Conservation (phyloP, 2,329 filamentous ascomycete genomes). For the Trichoderma sp. region DNA sequence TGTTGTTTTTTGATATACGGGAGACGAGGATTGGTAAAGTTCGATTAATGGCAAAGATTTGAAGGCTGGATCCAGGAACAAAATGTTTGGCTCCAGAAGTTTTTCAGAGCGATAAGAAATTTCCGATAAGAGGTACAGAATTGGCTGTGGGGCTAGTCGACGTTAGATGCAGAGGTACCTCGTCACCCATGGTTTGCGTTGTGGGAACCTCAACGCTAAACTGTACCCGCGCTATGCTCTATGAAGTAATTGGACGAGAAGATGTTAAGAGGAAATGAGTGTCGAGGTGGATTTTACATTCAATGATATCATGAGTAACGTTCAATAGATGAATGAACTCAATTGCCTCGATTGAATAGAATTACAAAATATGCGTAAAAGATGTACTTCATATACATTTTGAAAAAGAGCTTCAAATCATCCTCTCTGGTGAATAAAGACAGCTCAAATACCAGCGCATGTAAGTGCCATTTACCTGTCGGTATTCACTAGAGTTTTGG, state of each 20-base stretch:
- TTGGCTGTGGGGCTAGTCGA: not conserved
- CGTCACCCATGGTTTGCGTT: accelerated
- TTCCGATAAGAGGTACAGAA: not conserved
- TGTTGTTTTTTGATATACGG: not conserved
- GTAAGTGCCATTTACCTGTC: not conserved
- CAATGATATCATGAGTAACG: not conserved
- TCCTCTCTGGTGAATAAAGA: accelerated
- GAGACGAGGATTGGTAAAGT: not conserved
- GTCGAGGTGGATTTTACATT: not conserved
- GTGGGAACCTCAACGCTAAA: not conserved
- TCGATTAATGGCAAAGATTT: not conserved
- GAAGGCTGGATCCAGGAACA: not conserved
- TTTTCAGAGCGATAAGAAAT: constrained; percentile 16
- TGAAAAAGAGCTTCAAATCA: not conserved
- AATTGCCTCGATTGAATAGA: not conserved
- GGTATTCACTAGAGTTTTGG: no score
- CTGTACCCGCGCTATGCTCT: not conserved
- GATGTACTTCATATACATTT: accelerated
- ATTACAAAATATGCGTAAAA: not conserved
- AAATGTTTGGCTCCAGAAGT: constrained; percentile 11
- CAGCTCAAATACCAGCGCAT: not conserved
- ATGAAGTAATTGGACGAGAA: not conserved
- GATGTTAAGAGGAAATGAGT: no score
- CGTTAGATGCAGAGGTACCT: not conserved
- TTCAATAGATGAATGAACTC: not conserved